Evolutionary conservation across 345 rosid genomes (phyloP).

Genomic region (Adansonia digitata): DNA sequence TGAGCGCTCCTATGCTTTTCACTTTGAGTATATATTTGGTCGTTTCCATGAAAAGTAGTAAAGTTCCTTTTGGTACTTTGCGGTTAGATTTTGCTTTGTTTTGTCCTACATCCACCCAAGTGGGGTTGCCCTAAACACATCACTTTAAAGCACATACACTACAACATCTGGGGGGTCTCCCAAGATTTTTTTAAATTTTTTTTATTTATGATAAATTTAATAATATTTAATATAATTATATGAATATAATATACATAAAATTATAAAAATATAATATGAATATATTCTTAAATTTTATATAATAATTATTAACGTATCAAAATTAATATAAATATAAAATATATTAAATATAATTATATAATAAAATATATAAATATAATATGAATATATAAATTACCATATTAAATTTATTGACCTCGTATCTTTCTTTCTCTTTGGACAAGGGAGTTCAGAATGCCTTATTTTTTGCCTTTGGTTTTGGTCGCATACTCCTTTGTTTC

Average conservation of each 20-base stretch:
- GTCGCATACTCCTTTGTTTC: background rate
- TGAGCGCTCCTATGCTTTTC: slow-evolving; percentile 25
- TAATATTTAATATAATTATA: no score
- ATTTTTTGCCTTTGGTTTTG: no score
- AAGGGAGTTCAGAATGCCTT: background rate
- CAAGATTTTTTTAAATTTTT: background rate
- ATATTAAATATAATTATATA: no score
- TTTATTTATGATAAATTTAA: background rate
- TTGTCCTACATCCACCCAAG: slow-evolving; percentile 23
- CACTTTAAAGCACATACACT: background rate
- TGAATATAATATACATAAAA: no score
- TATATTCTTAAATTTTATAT: no score
- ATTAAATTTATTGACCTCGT: background rate
- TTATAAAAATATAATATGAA: no score
- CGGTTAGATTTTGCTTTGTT: slow-evolving; percentile 33
- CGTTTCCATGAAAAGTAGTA: slow-evolving; percentile 37
- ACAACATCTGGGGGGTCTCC: slow-evolving; percentile 4
- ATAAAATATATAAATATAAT: no score
- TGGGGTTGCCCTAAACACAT: slow-evolving; percentile 18
- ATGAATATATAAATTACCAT: no score
- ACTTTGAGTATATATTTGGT: slow-evolving; percentile 32
- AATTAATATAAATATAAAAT: no score
- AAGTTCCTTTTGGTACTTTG: slow-evolving; percentile 45
- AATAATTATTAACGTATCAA: no score
- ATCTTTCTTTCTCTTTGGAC: background rate